Evolutionary conservation across 805 yeast species (phyloP).

Genomic region (Komagataella kurtzmanii): DNA sequence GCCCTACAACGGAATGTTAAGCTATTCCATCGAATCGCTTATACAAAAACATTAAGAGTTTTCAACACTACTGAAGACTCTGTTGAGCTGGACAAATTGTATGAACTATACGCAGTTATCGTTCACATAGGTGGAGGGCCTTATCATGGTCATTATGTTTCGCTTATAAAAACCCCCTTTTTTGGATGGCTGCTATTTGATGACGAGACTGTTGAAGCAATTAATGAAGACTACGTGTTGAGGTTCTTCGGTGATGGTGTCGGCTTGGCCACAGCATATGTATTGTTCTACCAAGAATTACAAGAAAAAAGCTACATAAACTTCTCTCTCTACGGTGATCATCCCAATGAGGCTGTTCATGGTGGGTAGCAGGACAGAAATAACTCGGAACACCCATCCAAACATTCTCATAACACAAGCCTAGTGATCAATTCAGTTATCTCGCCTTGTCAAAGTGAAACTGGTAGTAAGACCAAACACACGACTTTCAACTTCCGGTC

Average conservation of each 20-base stretch:
- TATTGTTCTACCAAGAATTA: constrained; percentile 66
- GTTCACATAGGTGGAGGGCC: constrained; percentile 98
- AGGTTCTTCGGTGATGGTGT: constrained; percentile 82
- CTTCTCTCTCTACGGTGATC: neutral
- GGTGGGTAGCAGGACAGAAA: neutral
- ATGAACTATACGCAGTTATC: constrained; percentile 76
- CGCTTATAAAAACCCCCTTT: constrained; percentile 64
- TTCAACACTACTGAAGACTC: constrained; percentile 53
- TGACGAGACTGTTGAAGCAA: constrained; percentile 87
- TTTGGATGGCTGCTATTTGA: constrained; percentile 89
- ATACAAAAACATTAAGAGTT: constrained; percentile 60
- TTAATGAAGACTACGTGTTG: constrained; percentile 71
- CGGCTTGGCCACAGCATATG: constrained; percentile 85
- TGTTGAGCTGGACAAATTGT: constrained; percentile 39
- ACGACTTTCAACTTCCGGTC: constrained; percentile 10
- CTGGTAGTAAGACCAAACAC: constrained; percentile 6
- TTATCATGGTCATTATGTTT: constrained; percentile 91
- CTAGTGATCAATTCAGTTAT: neutral
- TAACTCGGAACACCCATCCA: neutral
- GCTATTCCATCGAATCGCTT: constrained; percentile 72
- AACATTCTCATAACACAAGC: neutral
- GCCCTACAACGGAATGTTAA: constrained; percentile 70
- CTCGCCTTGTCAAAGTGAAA: neutral
- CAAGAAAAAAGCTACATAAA: constrained; percentile 20
- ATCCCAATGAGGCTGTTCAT: neutral